A percentile compares a stretch with the other conserved stretches of the same genome.
These are phyloP conservation scores for Skeletonema potamos DNA, from an alignment of 108 stramenopile genomes.

Conservation along the genomic window DNA sequence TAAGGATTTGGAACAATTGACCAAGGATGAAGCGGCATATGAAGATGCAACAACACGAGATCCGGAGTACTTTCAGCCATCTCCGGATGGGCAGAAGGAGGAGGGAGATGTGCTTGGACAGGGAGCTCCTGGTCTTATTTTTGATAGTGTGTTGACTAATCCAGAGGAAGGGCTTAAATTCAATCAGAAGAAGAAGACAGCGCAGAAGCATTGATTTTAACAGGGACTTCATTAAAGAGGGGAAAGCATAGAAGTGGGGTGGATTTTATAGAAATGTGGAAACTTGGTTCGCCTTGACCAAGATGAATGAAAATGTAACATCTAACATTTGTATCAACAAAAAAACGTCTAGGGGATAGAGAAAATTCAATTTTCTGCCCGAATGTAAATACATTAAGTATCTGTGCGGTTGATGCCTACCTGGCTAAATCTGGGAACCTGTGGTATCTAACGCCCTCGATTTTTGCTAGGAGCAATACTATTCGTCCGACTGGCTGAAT, in stretches of 20 bases:
- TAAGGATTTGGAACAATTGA: slow-evolving; percentile 77
- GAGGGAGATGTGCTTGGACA: slow-evolving; percentile 75
- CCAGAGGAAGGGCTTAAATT: slow-evolving; percentile 79
- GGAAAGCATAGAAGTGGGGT: background rate
- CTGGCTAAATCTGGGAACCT: too few relatives aligned
- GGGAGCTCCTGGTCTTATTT: slow-evolving; percentile 86
- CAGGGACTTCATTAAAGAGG: background rate
- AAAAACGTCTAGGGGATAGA: too few relatives aligned
- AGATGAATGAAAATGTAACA: background rate
- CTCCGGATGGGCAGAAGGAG: slow-evolving; percentile 2
- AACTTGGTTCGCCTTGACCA: background rate
- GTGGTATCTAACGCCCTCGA: too few relatives aligned
- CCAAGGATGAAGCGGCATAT: slow-evolving; percentile 67
- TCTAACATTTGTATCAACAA: background rate
- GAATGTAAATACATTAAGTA: too few relatives aligned
- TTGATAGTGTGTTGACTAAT: slow-evolving; percentile 78
- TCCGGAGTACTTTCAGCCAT: slow-evolving; percentile 66
- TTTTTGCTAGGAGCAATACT: too few relatives aligned
- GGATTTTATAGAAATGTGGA: background rate
- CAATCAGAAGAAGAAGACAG: slow-evolving; percentile 36
- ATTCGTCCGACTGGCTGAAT: too few relatives aligned
- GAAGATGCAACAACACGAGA: slow-evolving; percentile 60
- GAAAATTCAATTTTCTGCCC: too few relatives aligned
- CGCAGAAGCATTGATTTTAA: background rate
- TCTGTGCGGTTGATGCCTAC: too few relatives aligned